These are phyloP conservation scores for Candida verbasci DNA, from an alignment of 805 yeast genomes.

Conservation along the genomic window DNA sequence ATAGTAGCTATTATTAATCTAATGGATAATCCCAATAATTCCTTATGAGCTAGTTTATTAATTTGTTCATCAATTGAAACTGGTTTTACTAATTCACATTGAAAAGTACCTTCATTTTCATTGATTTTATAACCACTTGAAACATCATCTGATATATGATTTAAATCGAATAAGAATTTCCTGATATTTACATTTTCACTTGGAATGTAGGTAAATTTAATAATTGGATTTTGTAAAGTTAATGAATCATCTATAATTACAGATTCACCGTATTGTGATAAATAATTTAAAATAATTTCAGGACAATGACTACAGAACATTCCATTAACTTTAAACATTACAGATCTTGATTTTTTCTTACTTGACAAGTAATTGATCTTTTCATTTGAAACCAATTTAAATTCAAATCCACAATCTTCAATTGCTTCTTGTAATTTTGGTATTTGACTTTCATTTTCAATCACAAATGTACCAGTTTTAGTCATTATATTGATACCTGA, in stretches of 20 bases:
- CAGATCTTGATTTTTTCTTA: constrained; percentile 48
- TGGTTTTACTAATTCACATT: constrained; percentile 51
- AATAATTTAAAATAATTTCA: constrained; percentile 43
- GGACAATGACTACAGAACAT: constrained; percentile 76
- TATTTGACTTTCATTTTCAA: constrained; percentile 36
- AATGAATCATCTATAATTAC: constrained; percentile 53
- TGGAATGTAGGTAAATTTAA: constrained; percentile 65
- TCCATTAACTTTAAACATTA: constrained; percentile 54
- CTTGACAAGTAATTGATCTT: constrained; percentile 45
- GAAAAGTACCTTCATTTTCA: constrained; percentile 30
- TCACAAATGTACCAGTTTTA: constrained; percentile 58
- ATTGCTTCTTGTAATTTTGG: constrained; percentile 44
- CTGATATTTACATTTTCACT: constrained; percentile 50
- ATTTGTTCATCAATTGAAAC: constrained; percentile 63
- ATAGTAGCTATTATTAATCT: constrained; percentile 48
- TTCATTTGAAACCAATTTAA: constrained; percentile 40
- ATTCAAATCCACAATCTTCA: constrained; percentile 68
- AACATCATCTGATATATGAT: constrained; percentile 28
- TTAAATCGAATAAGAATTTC: constrained; percentile 46
- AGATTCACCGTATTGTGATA: constrained; percentile 53
- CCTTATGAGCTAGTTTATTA: constrained; percentile 42
- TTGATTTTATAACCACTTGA: constrained; percentile 16
- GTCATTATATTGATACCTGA: constrained; percentile 54
- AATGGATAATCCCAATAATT: constrained; percentile 40
- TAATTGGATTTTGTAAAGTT: constrained; percentile 50